phyloP scores from a whole-genome alignment of 1,139 yeast species.

The Pichia cactophila region DNA sequence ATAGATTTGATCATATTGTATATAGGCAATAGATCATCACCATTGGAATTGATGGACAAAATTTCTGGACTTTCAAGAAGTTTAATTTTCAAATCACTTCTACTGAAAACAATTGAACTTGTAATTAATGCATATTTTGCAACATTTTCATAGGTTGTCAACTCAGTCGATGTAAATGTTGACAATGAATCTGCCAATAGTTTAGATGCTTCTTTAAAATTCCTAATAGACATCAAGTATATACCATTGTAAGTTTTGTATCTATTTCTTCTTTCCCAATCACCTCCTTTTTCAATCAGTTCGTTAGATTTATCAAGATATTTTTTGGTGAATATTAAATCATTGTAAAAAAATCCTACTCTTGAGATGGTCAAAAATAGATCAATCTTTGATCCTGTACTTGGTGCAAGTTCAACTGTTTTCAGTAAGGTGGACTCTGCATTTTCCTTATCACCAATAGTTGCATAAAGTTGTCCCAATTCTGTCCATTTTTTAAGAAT shows the following conservation, averaged over 20 bases:
- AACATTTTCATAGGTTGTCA: conserved; percentile 82
- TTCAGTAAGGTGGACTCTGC: conserved; percentile 68
- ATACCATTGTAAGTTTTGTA: conserved; percentile 88
- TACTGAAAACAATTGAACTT: conserved; percentile 73
- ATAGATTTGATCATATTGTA: conserved; percentile 78
- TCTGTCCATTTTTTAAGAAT: conserved; percentile 67
- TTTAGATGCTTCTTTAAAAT: conserved; percentile 76
- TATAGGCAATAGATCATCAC: conserved; percentile 71
- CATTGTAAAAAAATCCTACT: conserved; percentile 81
- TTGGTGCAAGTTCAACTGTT: conserved; percentile 73
- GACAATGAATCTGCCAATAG: conserved; percentile 85
- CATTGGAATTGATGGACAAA: conserved; percentile 67
- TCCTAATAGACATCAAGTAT: conserved; percentile 75
- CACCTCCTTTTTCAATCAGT: conserved; percentile 93
- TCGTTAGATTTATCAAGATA: conserved; percentile 67
- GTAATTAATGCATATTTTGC: conserved; percentile 84
- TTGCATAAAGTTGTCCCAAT: conserved; percentile 83
- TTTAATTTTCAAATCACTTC: conserved; percentile 78
- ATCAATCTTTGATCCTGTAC: conserved; percentile 88
- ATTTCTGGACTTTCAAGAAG: conserved; percentile 94
- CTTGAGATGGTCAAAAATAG: conserved; percentile 73
- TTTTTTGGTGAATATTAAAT: conserved; percentile 60
- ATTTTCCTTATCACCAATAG: conserved; percentile 69
- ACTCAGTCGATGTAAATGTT: conserved; percentile 92
- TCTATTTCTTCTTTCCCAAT: conserved; percentile 97